Conservation (phyloP, 1,284 basidiomycete genomes). For the Violaceomyces palustris region DNA sequence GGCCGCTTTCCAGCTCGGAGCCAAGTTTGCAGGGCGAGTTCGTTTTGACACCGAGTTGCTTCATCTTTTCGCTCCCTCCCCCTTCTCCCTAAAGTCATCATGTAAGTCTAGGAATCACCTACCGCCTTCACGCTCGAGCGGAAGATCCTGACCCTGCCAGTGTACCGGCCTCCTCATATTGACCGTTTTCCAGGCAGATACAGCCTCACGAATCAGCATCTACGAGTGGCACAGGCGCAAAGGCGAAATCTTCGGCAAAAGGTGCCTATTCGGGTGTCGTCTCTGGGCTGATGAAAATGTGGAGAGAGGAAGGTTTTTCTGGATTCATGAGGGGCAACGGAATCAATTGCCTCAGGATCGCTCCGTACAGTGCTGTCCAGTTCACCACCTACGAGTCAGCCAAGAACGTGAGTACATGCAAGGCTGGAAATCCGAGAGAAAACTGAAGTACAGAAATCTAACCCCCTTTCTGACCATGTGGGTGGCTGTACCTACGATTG, state of each 20-base stretch:
- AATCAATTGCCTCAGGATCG: conserved; percentile 84
- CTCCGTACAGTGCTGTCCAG: conserved; percentile 74
- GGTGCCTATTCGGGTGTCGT: conserved; percentile 46
- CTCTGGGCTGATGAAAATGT: conserved; percentile 61
- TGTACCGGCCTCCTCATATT: conserved; percentile 1
- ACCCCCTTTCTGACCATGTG: too few species aligned
- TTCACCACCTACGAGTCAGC: conserved; percentile 82
- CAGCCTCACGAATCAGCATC: conserved; percentile 30
- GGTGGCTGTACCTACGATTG: too few species aligned
- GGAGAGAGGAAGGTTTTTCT: conserved; percentile 82
- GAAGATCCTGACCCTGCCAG: too few species aligned
- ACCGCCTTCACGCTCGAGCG: too few species aligned
- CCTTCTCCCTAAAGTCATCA: too few species aligned
- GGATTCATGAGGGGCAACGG: conserved; percentile 83
- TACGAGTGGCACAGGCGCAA: background rate
- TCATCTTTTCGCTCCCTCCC: too few species aligned
- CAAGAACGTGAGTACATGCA: conserved; percentile 63
- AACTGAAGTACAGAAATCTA: too few species aligned
- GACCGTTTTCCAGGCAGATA: too few species aligned
- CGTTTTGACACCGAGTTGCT: background rate
- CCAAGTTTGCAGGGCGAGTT: too few species aligned
- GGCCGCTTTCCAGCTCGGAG: too few species aligned
- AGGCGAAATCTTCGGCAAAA: conserved; percentile 6
- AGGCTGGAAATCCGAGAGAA: too few species aligned
- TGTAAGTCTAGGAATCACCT: conserved; percentile 69